Percentiles rank a stretch among this genome's conserved stretches.
These are phyloP conservation scores for Colletotrichum echinochloae DNA, from an alignment of 2,329 filamentous ascomycete genomes.

Conservation along the genomic window DNA sequence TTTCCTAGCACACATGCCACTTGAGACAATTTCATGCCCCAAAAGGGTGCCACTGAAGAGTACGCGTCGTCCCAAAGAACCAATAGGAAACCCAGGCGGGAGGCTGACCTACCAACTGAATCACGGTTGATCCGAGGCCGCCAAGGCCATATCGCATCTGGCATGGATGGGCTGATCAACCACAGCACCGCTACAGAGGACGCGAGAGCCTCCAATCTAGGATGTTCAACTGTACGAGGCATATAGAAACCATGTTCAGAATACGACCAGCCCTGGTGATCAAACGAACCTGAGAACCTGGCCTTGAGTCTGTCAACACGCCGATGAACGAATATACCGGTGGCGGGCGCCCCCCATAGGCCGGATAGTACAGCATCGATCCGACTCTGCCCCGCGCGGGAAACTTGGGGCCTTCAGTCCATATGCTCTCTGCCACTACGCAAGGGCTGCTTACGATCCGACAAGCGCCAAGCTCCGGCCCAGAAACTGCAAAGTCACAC, in stretches of 20 bases:
- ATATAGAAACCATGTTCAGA: not conserved
- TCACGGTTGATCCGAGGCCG: not conserved
- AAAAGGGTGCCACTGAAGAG: not conserved
- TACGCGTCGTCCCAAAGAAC: not conserved
- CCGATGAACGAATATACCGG: not conserved
- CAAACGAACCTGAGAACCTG: no score
- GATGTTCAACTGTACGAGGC: not conserved
- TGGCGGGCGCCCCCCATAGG: not conserved
- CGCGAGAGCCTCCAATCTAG: not conserved
- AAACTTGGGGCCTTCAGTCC: no score
- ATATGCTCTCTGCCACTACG: not conserved
- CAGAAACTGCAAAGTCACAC: not conserved
- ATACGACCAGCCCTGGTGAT: not conserved
- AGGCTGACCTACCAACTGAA: not conserved
- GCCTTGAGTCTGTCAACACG: not conserved
- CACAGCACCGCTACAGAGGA: not conserved
- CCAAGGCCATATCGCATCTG: not conserved
- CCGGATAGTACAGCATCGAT: not conserved
- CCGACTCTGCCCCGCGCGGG: no score
- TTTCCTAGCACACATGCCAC: not conserved
- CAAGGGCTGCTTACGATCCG: not conserved
- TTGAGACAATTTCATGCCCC: not conserved
- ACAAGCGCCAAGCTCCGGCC: not conserved
- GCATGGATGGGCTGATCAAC: not conserved
- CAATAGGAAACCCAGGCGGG: not conserved